Percentiles rank a stretch among this genome's conserved stretches.
These are phyloP conservation scores for Setaria viridis DNA, from an alignment of 202 grass and related monocot species.

Conservation along the genomic window DNA sequence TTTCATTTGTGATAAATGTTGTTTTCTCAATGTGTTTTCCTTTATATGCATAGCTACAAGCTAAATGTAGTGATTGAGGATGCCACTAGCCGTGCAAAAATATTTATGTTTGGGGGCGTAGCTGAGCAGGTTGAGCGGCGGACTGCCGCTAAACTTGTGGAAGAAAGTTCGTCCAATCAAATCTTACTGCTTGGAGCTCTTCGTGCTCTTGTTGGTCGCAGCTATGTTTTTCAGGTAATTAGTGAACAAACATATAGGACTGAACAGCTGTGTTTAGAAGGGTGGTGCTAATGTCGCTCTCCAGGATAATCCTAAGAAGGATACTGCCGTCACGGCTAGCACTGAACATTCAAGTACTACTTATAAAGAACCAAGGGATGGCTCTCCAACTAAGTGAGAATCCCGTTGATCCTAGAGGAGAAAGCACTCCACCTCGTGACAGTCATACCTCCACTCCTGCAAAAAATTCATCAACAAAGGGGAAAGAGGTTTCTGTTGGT, in stretches of 20 bases:
- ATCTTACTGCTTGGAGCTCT: neutral
- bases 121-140: neutral
- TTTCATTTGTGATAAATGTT: neutral
- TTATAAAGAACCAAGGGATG: neutral
- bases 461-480: neutral
- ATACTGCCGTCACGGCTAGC: neutral
- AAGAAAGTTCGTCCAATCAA: neutral
- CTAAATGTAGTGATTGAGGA: neutral
- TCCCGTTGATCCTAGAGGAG: neutral
- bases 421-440: neutral
- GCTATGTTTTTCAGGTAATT: neutral
- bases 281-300: neutral
- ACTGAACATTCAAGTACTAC: neutral
- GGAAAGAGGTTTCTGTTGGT: neutral
- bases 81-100: neutral
- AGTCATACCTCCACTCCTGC: neutral
- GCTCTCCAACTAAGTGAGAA: too few relatives aligned
- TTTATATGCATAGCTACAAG: neutral
- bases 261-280: neutral
- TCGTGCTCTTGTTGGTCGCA: neutral
- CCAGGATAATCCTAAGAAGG: neutral
- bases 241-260: conserved; percentile 4
- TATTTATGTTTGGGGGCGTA: neutral
- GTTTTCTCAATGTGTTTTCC: neutral
- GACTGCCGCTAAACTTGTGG: neutral